phyloP scores from a whole-genome alignment of 352 stramenopile genomes.

The Pythium phragmiticola region DNA sequence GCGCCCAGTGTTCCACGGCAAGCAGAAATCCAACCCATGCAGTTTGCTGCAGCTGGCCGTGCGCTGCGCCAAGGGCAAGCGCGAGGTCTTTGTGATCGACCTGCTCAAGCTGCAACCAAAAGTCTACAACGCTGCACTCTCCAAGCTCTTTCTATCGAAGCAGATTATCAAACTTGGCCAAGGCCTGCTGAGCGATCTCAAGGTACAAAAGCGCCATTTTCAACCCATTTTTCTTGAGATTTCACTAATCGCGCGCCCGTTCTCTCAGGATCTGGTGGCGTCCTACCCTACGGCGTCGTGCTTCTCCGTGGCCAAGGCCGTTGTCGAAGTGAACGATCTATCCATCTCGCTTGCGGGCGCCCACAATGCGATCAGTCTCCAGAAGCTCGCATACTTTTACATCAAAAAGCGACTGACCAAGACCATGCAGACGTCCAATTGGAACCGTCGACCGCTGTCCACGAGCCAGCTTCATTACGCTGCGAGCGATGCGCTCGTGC shows the following conservation, averaged over 20 bases:
- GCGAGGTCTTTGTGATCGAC: conserved; percentile 79
- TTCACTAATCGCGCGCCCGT: not conserved
- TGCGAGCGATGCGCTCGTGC: conserved; percentile 63
- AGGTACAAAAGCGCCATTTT: conserved; percentile 26
- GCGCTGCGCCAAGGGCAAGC: conserved; percentile 42
- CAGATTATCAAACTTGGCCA: conserved; percentile 69
- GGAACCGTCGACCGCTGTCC: conserved; percentile 61
- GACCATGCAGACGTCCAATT: conserved; percentile 81
- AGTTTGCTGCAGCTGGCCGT: conserved; percentile 69
- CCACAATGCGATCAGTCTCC: conserved; percentile 62
- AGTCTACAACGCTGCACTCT: conserved; percentile 60
- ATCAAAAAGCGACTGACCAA: conserved; percentile 66
- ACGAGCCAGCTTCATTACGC: conserved; percentile 65
- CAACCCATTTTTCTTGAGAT: not conserved
- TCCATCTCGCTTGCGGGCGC: conserved; percentile 50
- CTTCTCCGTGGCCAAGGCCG: conserved; percentile 61
- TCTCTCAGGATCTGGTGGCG: conserved; percentile 38
- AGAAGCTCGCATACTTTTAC: conserved; percentile 79
- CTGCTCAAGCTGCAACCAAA: conserved; percentile 51
- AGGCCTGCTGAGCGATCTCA: conserved; percentile 58
- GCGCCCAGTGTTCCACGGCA: conserved; percentile 49
- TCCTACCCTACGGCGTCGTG: conserved; percentile 70
- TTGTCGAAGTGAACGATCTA: conserved; percentile 77
- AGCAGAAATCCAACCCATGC: conserved; percentile 37
- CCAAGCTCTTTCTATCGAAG: conserved; percentile 61